Conservation (phyloP, 306 rosid species). For the Glycine tomentella region DNA sequence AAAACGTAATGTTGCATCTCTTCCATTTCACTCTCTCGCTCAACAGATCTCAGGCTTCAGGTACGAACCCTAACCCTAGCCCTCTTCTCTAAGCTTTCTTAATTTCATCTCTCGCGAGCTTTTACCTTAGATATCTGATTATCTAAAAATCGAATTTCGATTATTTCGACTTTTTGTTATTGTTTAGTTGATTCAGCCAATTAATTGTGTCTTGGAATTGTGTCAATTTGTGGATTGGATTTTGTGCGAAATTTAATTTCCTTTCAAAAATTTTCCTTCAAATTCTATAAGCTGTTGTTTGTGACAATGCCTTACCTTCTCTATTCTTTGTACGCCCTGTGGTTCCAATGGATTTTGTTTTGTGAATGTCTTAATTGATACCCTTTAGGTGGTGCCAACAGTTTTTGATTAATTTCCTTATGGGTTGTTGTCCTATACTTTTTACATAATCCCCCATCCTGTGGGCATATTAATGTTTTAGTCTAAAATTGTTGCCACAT, state of each 20-base stretch:
- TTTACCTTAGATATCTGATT: not conserved
- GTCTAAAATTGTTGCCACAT: constrained; percentile 8
- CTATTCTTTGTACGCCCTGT: not conserved
- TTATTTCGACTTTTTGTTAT: not conserved
- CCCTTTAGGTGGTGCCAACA: constrained; percentile 6
- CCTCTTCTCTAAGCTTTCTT: not conserved
- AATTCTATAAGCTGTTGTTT: not conserved
- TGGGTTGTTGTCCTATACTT: not conserved
- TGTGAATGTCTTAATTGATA: not conserved
- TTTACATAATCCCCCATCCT: not conserved
- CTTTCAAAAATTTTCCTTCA: not conserved
- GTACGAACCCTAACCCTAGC: constrained; percentile 48
- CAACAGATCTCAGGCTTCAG: constrained; percentile 47
- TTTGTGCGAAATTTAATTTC: constrained; percentile 24
- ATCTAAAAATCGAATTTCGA: not conserved
- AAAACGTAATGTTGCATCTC: not conserved
- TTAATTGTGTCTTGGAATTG: constrained; percentile 14
- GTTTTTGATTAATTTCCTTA: not conserved
- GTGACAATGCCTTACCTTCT: not conserved
- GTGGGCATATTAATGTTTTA: constrained; percentile 4
- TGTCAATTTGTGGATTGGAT: constrained; percentile 19
- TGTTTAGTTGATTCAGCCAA: not conserved
- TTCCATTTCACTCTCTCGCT: constrained; percentile 4
- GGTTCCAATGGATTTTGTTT: constrained; percentile 5
- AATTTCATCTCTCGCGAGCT: not conserved